Evolutionary conservation across 495 filamentous ascomycete genomes (phyloP).

Genomic region (Aspergillus indologenus): DNA sequence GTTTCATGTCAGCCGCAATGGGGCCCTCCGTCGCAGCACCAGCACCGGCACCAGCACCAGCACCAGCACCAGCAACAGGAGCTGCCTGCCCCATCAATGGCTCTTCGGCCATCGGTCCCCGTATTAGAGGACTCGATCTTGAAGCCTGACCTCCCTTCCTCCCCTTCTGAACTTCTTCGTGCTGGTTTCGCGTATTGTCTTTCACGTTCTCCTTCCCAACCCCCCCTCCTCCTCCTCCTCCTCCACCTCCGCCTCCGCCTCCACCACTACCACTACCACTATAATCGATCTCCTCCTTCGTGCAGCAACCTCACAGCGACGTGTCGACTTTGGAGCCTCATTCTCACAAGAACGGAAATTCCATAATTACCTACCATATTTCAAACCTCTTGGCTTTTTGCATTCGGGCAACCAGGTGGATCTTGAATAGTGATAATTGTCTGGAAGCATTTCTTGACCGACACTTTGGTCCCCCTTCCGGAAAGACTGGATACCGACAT

Average conservation of each 20-base stretch:
- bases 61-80: neutral
- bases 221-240: constrained; percentile 11
- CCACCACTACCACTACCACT: neutral
- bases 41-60: neutral
- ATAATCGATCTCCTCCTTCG: neutral
- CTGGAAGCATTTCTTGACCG: constrained; percentile 14
- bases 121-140: constrained; percentile 11
- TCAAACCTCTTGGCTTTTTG: neutral
- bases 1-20: constrained; percentile 23
- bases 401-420: constrained; percentile 17
- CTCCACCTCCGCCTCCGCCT: neutral
- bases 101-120: neutral
- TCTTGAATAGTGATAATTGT: constrained; percentile 17
- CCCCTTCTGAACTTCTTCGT: constrained; percentile 14
- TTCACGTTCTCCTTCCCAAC: constrained; percentile 11
- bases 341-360: constrained; percentile 5
- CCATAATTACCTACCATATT: neutral
- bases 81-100: neutral
- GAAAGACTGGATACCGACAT: constrained; percentile 17
- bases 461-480: constrained; percentile 13
- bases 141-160: constrained; percentile 17
- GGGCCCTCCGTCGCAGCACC: neutral
- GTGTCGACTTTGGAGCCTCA: constrained; percentile 5
- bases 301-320: neutral
- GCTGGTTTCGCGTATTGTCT: constrained; percentile 7